phyloP scores from a whole-genome alignment of 2,329 filamentous ascomycete genomes.

The Septoria petroselini region DNA sequence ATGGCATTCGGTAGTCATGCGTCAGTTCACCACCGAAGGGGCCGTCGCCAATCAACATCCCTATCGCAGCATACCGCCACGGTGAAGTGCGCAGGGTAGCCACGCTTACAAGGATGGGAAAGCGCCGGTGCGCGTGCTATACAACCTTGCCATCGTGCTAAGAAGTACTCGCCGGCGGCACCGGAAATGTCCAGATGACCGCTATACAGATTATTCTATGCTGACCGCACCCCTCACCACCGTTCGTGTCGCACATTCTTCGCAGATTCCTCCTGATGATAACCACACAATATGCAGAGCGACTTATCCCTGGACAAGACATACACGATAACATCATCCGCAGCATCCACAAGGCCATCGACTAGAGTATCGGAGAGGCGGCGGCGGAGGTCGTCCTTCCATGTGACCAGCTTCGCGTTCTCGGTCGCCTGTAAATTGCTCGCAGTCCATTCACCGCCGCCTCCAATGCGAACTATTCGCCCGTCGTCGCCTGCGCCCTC shows the following conservation, averaged over 20 bases:
- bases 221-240: not conserved
- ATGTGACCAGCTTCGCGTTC: slow-evolving; percentile 10
- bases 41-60: too few relatives aligned
- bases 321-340: not conserved
- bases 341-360: slow-evolving; percentile 5
- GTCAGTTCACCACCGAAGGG: too few relatives aligned
- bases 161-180: not conserved
- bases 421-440: slow-evolving; percentile 11
- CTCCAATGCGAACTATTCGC: slow-evolving; percentile 7
- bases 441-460: slow-evolving; percentile 1
- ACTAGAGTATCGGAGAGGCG: slow-evolving; percentile 3
- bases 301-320: not conserved
- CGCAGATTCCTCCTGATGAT: not conserved
- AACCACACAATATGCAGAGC: not conserved
- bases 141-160: not conserved
- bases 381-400: slow-evolving; percentile 5
- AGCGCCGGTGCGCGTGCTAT: not conserved
- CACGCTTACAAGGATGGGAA: not conserved
- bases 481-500: not conserved
- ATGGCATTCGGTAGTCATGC: too few relatives aligned
- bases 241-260: not conserved
- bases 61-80: too few relatives aligned
- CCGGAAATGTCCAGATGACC: not conserved
- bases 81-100: too few relatives aligned
- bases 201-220: not conserved